These are phyloP conservation scores for Papiliotrema nemorosa DNA, from an alignment of 1,284 basidiomycete genomes.

Conservation along the genomic window DNA sequence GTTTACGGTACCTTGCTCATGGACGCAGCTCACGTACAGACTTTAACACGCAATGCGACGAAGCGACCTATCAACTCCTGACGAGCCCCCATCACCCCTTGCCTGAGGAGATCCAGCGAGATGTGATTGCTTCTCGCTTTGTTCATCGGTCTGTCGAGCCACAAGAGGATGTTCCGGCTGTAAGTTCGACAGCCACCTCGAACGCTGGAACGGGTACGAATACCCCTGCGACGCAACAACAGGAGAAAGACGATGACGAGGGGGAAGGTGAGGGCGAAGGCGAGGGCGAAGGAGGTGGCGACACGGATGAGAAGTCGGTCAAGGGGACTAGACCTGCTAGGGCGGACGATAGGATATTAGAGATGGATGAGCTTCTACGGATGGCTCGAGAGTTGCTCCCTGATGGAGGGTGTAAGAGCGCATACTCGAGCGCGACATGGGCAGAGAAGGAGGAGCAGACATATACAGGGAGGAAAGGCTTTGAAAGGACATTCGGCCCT, in stretches of 20 bases:
- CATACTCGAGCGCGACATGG: slow-evolving; percentile 61
- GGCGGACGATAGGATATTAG: slow-evolving; percentile 68
- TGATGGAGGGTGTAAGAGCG: slow-evolving; percentile 25
- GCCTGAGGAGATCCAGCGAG: slow-evolving; percentile 55
- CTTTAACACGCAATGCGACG: slow-evolving; percentile 86
- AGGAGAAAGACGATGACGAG: slow-evolving; percentile 44
- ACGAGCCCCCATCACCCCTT: slow-evolving; percentile 57
- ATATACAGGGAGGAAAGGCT: slow-evolving; percentile 55
- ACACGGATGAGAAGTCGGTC: slow-evolving; percentile 59
- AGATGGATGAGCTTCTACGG: slow-evolving; percentile 58
- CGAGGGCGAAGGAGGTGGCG: slow-evolving; percentile 59
- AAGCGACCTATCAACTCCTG: slow-evolving; percentile 80
- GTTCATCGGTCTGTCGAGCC: slow-evolving; percentile 75
- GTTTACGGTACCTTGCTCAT: slow-evolving; percentile 9
- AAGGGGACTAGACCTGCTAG: slow-evolving; percentile 67
- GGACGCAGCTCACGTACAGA: slow-evolving; percentile 56
- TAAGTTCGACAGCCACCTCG: slow-evolving; percentile 53
- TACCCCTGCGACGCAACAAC: slow-evolving; percentile 47
- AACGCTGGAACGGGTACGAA: slow-evolving; percentile 60
- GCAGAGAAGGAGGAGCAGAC: slow-evolving; percentile 45
- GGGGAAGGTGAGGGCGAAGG: slow-evolving; percentile 56
- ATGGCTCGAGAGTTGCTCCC: slow-evolving; percentile 52
- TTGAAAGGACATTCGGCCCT: slow-evolving; percentile 48
- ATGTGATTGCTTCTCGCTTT: slow-evolving; percentile 65
- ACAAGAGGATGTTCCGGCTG: slow-evolving; percentile 31